phyloP scores from a whole-genome alignment of 148 eudicot genomes.

The Rhododendron ovatum region DNA sequence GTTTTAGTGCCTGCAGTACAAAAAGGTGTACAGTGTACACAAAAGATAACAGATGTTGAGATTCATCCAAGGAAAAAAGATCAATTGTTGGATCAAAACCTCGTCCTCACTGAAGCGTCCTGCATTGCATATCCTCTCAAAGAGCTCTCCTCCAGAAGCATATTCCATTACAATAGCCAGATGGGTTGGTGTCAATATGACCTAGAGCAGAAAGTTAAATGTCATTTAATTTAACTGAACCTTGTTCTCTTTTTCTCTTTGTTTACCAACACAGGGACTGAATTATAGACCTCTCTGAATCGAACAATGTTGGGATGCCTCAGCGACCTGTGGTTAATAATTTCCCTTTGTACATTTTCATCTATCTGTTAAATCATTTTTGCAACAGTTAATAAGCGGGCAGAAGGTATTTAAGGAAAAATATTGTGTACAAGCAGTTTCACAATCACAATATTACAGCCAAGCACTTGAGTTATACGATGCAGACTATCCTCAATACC shows the following conservation, averaged over 20 bases:
- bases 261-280: neutral
- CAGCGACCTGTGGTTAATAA: slow-evolving; percentile 61
- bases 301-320: slow-evolving; percentile 69
- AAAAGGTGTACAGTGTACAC: neutral
- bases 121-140: slow-evolving; percentile 57
- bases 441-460: neutral
- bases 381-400: neutral
- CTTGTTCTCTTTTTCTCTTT: neutral
- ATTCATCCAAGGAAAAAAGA: neutral
- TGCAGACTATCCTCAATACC: neutral
- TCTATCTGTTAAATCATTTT: slow-evolving; percentile 45
- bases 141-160: slow-evolving; percentile 91
- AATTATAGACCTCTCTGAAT: slow-evolving; percentile 51
- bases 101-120: slow-evolving; percentile 80
- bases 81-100: slow-evolving; percentile 31
- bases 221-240: neutral
- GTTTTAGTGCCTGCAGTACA: neutral
- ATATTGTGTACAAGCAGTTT: neutral
- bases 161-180: slow-evolving; percentile 91
- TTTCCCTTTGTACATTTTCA: slow-evolving; percentile 69
- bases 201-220: slow-evolving; percentile 26
- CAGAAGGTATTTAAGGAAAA: neutral
- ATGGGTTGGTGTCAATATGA: slow-evolving; percentile 79
- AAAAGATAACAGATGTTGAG: neutral
- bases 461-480: neutral